Evolutionary conservation across 108 stramenopile genomes (phyloP).

Genomic region (Asterionellopsis glacialis): DNA sequence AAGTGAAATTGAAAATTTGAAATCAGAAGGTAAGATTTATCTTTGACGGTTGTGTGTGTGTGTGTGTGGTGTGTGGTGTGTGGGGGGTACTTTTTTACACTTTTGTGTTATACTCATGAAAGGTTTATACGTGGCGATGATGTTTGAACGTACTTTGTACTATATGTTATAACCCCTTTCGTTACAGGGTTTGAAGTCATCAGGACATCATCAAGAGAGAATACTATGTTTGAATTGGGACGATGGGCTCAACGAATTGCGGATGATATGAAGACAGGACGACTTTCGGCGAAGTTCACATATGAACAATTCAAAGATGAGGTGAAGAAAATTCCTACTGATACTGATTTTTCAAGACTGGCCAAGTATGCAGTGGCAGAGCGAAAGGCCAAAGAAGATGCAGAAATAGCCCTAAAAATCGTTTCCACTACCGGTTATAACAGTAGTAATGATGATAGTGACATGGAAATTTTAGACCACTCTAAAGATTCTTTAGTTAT

Average conservation of each 20-base stretch:
- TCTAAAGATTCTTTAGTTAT: neutral
- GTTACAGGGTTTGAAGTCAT: conserved; percentile 19
- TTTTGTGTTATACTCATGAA: too few relatives aligned
- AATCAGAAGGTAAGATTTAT: conserved; percentile 14
- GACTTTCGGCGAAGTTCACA: conserved; percentile 6
- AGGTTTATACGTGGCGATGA: too few relatives aligned
- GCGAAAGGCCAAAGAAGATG: neutral
- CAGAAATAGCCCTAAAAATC: neutral
- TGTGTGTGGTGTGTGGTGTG: too few relatives aligned
- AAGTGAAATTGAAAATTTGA: conserved; percentile 16
- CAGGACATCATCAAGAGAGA: conserved; percentile 5
- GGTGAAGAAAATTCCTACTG: conserved; percentile 15
- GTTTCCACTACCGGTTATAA: neutral
- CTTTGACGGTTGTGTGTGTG: too few relatives aligned
- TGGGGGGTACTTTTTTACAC: too few relatives aligned
- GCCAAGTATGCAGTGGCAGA: conserved; percentile 3
- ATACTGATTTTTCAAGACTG: conserved; percentile 18
- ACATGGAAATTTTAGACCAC: neutral
- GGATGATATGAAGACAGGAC: conserved; percentile 9
- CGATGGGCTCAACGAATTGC: conserved; percentile 10
- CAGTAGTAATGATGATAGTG: neutral
- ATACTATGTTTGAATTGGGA: conserved; percentile 19
- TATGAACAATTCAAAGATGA: conserved; percentile 16
- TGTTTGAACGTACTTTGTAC: too few relatives aligned
- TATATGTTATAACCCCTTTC: too few relatives aligned